These are phyloP conservation scores for Penicillium psychrosexuale DNA, from an alignment of 2,329 filamentous ascomycete species.

Conservation along the genomic window DNA sequence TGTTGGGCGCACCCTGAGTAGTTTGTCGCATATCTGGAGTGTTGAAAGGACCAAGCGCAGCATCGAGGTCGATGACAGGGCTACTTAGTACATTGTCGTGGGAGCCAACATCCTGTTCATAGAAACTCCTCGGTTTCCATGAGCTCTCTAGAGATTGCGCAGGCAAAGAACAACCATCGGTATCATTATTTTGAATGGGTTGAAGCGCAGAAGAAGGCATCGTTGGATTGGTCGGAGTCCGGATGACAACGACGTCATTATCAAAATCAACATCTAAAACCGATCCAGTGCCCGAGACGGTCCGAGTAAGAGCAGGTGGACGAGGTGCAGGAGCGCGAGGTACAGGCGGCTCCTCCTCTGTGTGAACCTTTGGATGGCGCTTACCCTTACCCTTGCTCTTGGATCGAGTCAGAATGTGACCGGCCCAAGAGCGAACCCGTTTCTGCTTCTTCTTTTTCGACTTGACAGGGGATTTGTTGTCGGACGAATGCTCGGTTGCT, in stretches of 20 bases:
- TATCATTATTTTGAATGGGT: constrained; percentile 17
- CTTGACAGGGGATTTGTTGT: constrained; percentile 35
- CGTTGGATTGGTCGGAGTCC: constrained; percentile 41
- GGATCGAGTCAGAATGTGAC: constrained; percentile 48
- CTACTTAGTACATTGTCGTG: constrained; percentile 64
- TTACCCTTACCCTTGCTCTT: constrained; percentile 46
- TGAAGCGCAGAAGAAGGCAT: constrained; percentile 27
- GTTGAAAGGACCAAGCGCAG: constrained; percentile 87
- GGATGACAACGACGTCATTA: constrained; percentile 49
- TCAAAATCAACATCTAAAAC: constrained; percentile 49
- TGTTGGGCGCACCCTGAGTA: constrained; percentile 29
- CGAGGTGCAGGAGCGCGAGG: constrained; percentile 37
- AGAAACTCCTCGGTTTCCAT: constrained; percentile 46
- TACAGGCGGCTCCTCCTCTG: constrained; percentile 14
- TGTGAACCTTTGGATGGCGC: constrained; percentile 45
- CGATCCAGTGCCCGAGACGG: constrained; percentile 43
- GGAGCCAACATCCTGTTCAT: constrained; percentile 35
- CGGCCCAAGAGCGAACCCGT: constrained; percentile 66
- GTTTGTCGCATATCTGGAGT: constrained; percentile 53
- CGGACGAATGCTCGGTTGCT: constrained; percentile 21
- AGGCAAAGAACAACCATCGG: constrained; percentile 11
- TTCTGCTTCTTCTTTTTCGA: constrained; percentile 60
- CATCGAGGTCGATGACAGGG: constrained; percentile 89
- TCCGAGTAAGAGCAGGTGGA: constrained; percentile 43
- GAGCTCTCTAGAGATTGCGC: constrained; percentile 33